phyloP scores from a whole-genome alignment of 2,329 filamentous ascomycete species.

The Sporothrix dimorphospora region DNA sequence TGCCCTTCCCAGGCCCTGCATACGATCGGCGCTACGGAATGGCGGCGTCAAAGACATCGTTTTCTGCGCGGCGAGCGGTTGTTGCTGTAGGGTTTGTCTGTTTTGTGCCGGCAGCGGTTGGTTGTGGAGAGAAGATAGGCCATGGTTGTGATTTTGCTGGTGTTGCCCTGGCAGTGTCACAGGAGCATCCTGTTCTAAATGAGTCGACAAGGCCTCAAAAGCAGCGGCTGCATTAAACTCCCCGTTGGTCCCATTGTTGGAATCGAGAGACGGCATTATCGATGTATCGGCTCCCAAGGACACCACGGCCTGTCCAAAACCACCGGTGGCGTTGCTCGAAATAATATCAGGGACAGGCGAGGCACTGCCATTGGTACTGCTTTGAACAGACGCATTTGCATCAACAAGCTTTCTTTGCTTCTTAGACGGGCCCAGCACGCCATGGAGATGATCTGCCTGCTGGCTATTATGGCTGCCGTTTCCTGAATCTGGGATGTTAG shows the following conservation, averaged over 20 bases:
- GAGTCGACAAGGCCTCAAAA: conserved; percentile 32
- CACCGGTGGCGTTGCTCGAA: not conserved
- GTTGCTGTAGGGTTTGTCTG: conserved; percentile 26
- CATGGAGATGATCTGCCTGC: conserved; percentile 32
- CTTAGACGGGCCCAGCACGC: conserved; percentile 37
- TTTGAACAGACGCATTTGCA: conserved; percentile 34
- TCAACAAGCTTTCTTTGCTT: conserved; percentile 45
- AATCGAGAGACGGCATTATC: conserved; percentile 29
- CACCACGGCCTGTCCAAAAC: not conserved
- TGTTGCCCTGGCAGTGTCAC: conserved; percentile 33
- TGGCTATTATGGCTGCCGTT: conserved; percentile 19
- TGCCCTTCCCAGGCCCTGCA: conserved; percentile 25
- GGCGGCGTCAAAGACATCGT: conserved; percentile 29
- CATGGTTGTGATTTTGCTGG: conserved; percentile 30
- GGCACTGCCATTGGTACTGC: conserved; percentile 29
- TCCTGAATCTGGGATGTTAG: not conserved
- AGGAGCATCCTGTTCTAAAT: conserved; percentile 30
- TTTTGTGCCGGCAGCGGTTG: conserved; percentile 23
- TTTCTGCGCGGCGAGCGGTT: conserved; percentile 31
- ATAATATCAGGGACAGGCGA: conserved; percentile 26
- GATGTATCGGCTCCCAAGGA: conserved; percentile 24
- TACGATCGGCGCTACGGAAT: conserved; percentile 30
- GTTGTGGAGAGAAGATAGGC: conserved; percentile 28
- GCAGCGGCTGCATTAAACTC: conserved; percentile 25
- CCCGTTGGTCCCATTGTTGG: not conserved